These are phyloP conservation scores for Colletotrichum godetiae DNA, from an alignment of 2,329 filamentous ascomycete species.

Conservation along the genomic window DNA sequence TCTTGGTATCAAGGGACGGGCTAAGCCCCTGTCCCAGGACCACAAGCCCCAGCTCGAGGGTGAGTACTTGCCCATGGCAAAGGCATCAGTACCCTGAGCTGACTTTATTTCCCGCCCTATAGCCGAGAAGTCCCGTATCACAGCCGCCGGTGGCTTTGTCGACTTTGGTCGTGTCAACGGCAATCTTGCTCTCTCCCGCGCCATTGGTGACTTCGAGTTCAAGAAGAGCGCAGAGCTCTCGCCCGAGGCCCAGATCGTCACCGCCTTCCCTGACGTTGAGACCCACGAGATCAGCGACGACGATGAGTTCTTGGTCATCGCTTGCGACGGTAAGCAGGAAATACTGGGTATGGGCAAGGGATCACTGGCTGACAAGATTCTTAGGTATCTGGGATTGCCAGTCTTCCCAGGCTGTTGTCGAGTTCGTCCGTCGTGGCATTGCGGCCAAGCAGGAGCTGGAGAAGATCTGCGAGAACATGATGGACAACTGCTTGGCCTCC, in stretches of 20 bases:
- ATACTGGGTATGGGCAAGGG: neutral
- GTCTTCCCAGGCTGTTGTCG: constrained; percentile 95
- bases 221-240: constrained; percentile 98
- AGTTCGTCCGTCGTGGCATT: constrained; percentile 96
- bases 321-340: constrained; percentile 81
- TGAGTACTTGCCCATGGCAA: constrained; percentile 50
- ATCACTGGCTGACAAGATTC: constrained; percentile 24
- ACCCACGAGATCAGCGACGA: constrained; percentile 91
- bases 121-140: constrained; percentile 97
- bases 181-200: constrained; percentile 94
- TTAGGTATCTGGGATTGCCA: constrained; percentile 99
- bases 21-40: constrained; percentile 98
- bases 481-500: constrained; percentile 98
- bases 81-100: neutral
- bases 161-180: constrained; percentile 99
- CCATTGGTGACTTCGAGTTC: constrained; percentile 99
- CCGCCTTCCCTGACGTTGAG: constrained; percentile 93
- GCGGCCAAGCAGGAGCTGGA: constrained; percentile 95
- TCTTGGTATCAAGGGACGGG: constrained; percentile 93
- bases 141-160: constrained; percentile 94
- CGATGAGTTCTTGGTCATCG: constrained; percentile 94
- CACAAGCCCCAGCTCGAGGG: constrained; percentile 99
- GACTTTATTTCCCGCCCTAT: constrained; percentile 29
- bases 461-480: constrained; percentile 99
- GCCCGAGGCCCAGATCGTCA: constrained; percentile 99